Evolutionary conservation across 208 protist species (phyloP).

Genomic region (Lotmaria passim): DNA sequence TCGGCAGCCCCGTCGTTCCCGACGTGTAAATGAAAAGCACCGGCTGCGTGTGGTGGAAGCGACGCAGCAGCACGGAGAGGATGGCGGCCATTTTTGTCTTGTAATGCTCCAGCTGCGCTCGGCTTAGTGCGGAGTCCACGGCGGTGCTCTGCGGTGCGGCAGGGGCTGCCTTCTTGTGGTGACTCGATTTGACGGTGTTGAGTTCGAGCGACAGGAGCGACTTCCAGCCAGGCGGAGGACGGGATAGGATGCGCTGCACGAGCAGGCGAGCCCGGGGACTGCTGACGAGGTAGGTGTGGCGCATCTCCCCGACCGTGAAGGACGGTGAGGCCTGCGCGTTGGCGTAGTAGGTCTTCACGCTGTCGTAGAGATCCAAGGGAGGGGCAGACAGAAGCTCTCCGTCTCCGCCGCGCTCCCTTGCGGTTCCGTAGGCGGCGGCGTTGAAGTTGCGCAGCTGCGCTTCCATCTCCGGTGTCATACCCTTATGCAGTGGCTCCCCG

Average conservation of each 20-base stretch:
- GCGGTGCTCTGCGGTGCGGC: neutral
- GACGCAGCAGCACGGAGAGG: conserved; percentile 34
- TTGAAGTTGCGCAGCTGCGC: conserved; percentile 38
- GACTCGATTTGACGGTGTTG: neutral
- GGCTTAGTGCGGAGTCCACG: conserved; percentile 13
- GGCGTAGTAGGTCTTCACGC: conserved; percentile 32
- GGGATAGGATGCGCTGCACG: conserved; percentile 31
- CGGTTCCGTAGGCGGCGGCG: conserved; percentile 13
- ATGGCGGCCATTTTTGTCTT: conserved; percentile 26
- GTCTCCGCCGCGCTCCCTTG: neutral
- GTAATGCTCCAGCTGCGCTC: conserved; percentile 28
- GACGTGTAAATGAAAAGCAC: conserved; percentile 88
- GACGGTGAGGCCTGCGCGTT: conserved; percentile 12
- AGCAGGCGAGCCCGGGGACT: conserved; percentile 24
- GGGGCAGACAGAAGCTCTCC: conserved; percentile 10
- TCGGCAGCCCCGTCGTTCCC: conserved; percentile 88
- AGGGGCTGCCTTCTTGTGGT: neutral
- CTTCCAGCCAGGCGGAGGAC: conserved; percentile 27
- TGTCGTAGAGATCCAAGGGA: conserved; percentile 43
- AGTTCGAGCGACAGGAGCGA: conserved; percentile 23
- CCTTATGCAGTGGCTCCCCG: conserved; percentile 12
- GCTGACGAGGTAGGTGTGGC: conserved; percentile 24
- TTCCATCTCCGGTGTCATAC: conserved; percentile 32
- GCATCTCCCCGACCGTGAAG: conserved; percentile 10
- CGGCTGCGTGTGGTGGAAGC: conserved; percentile 54